phyloP scores from a whole-genome alignment of 208 protist species.

The Trypanosoma cruzi region DNA sequence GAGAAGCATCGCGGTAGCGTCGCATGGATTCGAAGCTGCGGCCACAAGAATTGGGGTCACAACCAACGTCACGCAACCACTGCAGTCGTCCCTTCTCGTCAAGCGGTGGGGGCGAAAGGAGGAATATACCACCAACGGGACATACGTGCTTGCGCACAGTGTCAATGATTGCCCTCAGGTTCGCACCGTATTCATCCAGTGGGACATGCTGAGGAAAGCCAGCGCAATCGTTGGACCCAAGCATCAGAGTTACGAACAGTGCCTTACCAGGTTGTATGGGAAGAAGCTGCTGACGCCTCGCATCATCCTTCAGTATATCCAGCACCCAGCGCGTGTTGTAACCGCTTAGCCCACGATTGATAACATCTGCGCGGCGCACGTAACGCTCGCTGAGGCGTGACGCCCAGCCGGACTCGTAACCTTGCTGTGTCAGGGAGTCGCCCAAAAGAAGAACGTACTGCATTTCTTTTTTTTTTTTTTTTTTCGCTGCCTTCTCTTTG shows the following conservation, averaged over 20 bases:
- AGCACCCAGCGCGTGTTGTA: slow-evolving; percentile 66
- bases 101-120: slow-evolving; percentile 46
- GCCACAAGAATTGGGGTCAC: neutral
- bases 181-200: slow-evolving; percentile 34
- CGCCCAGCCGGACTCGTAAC: too few relatives aligned
- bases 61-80: neutral
- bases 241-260: slow-evolving; percentile 55
- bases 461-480: too few relatives aligned
- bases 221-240: slow-evolving; percentile 48
- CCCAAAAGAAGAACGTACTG: too few relatives aligned
- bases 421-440: too few relatives aligned
- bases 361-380: slow-evolving; percentile 43
- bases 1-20: slow-evolving; percentile 31
- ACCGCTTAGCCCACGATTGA: slow-evolving; percentile 65
- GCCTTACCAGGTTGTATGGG: slow-evolving; percentile 29
- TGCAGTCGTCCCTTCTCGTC: slow-evolving; percentile 32
- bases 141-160: slow-evolving; percentile 26
- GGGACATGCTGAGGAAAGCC: slow-evolving; percentile 32
- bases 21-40: slow-evolving; percentile 25
- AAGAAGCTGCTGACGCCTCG: slow-evolving; percentile 21
- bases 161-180: slow-evolving; percentile 40
- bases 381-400: slow-evolving; percentile 43
- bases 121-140: slow-evolving; percentile 46
- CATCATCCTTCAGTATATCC: slow-evolving; percentile 33
- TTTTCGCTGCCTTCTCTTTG: too few relatives aligned